Evolutionary conservation across 768 basidiomycete species (phyloP).

Genomic region (Coprinellus micaceus): DNA sequence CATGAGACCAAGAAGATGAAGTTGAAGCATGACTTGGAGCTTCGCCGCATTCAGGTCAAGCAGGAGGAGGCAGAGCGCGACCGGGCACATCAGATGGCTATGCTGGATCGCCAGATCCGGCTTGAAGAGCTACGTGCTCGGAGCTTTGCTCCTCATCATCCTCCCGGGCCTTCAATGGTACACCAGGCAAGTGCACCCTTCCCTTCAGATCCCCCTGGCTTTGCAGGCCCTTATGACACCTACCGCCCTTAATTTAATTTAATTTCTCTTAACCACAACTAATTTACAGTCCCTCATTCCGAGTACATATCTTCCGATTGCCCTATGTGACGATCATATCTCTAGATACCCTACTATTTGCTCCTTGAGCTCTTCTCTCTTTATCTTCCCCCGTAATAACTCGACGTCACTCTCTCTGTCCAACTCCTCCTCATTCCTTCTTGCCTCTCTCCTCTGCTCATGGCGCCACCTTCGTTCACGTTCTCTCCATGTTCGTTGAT

Average conservation of each 20-base stretch:
- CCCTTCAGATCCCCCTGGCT: neutral
- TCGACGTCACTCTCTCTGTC: neutral
- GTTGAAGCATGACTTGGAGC: neutral
- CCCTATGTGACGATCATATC: too few species aligned
- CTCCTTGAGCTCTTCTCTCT: neutral
- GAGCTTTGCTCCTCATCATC: too few species aligned
- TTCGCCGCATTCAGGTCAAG: neutral
- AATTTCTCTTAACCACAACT: neutral
- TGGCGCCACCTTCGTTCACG: neutral
- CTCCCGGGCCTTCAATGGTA: too few species aligned
- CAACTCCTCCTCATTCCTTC: neutral
- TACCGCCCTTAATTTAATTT: neutral
- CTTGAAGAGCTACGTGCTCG: neutral
- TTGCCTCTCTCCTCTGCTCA: neutral
- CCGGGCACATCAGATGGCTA: neutral
- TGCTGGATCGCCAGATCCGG: neutral
- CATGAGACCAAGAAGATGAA: neutral
- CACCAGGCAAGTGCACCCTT: neutral
- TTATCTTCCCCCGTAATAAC: neutral
- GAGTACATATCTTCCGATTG: too few species aligned
- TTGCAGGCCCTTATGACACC: neutral
- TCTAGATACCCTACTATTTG: neutral
- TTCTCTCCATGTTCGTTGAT: neutral
- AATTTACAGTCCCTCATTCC: neutral
- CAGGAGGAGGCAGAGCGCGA: neutral